Percentiles rank a stretch among this genome's conserved stretches.
phyloP scores from a whole-genome alignment of 2,329 filamentous ascomycete genomes.

The Grosmannia clavigera region DNA sequence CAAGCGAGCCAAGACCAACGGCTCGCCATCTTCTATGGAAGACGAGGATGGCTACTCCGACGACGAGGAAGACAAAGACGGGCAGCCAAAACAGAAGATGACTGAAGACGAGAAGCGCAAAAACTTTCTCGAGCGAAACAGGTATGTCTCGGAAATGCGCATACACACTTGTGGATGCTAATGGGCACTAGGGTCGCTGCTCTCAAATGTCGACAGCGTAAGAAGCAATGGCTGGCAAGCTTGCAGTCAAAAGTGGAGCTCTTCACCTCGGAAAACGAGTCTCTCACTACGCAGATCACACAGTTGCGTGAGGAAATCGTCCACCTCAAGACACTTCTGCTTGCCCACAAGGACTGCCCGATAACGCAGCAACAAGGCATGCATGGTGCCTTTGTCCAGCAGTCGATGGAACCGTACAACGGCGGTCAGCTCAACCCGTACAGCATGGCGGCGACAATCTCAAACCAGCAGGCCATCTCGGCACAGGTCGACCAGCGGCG shows the following conservation, averaged over 20 bases:
- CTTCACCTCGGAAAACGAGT: conserved; percentile 85
- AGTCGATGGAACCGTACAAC: conserved; percentile 37
- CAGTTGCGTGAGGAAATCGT: conserved; percentile 86
- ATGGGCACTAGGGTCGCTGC: conserved; percentile 63
- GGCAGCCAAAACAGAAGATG: conserved; percentile 66
- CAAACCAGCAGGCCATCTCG: conserved; percentile 39
- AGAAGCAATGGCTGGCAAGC: conserved; percentile 97
- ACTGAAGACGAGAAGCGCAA: conserved; percentile 97
- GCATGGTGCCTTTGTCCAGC: conserved; percentile 42
- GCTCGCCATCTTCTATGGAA: background rate
- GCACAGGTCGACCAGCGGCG: conserved; percentile 43
- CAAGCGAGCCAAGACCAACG: conserved; percentile 60
- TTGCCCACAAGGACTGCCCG: conserved; percentile 93
- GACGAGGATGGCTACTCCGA: conserved; percentile 20
- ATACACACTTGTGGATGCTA: conserved; percentile 10
- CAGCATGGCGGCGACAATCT: conserved; percentile 42
- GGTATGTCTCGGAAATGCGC: conserved; percentile 36
- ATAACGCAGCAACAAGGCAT: conserved; percentile 80
- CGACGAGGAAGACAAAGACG: conserved; percentile 40
- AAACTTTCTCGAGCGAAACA: conserved; percentile 93
- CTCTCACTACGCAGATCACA: conserved; percentile 69
- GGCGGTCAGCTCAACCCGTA: conserved; percentile 47
- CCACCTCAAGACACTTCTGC: conserved; percentile 79
- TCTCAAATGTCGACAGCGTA: conserved; percentile 90
- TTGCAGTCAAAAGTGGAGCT: conserved; percentile 90